Percentiles rank a stretch among this genome's conserved stretches.
Evolutionary conservation across 257 asterid species (phyloP).

Genomic region (Coffea canephora): DNA sequence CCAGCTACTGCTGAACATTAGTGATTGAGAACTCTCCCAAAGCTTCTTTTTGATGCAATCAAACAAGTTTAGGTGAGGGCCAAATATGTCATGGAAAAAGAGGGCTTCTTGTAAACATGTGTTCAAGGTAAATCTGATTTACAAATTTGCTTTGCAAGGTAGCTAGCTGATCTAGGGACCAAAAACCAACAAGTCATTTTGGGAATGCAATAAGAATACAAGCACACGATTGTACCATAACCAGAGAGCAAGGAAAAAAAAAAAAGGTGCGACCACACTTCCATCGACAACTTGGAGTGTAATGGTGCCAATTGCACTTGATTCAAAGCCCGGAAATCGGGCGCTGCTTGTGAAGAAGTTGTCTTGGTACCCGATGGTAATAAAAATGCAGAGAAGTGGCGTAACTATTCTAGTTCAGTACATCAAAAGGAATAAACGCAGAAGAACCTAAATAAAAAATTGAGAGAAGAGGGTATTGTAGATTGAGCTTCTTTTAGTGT

Average conservation of each 20-base stretch:
- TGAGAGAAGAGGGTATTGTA: too few relatives aligned
- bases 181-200: background rate
- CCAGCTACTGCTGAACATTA: too few relatives aligned
- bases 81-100: background rate
- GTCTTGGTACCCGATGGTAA: background rate
- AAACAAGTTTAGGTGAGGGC: too few relatives aligned
- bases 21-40: too few relatives aligned
- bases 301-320: background rate
- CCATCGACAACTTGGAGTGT: background rate
- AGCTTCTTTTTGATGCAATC: too few relatives aligned
- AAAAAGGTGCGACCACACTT: background rate
- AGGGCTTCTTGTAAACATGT: too few relatives aligned
- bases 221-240: too few relatives aligned
- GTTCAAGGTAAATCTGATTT: too few relatives aligned
- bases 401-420: too few relatives aligned
- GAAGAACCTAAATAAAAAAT: background rate
- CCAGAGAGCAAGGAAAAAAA: background rate
- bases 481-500: constrained; percentile 7
- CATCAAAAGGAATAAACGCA: background rate
- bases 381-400: background rate
- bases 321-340: background rate
- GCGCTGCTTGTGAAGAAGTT: background rate
- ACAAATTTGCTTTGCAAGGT: background rate
- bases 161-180: background rate
- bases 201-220: background rate